Base-by-base conservation (phyloP, 1,284 basidiomycete genomes). In the Apiotrichum montevideense region DNA sequence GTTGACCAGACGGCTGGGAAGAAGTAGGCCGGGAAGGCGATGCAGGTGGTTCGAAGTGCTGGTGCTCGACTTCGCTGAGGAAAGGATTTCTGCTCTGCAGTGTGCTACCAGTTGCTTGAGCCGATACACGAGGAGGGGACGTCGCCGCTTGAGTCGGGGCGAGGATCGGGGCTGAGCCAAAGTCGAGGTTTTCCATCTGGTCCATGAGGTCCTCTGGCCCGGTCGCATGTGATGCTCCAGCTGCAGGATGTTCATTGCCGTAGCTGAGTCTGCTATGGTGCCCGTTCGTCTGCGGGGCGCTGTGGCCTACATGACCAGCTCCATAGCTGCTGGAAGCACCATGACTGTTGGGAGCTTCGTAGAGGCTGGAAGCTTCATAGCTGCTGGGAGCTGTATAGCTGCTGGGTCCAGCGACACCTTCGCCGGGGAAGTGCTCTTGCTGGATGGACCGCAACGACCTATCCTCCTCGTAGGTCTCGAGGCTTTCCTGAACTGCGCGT, bases 41-140 rank as follows among this genome's bases (percentile, higher is more conserved):
- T 21, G 21, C 21, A 21, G 21, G 21, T 21, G 21, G 21, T 21
- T 21, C 21, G 21, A 21, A 21, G 21, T 34, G 39, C 13, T 32
- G 86, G 85, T 2, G 86, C 86, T 77, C 90, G 82, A 66, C 82
- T 80, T 3, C 87, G 84, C 74, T 85, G 79, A 58, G 84, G 66
- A 71, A 73, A 1, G 71, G 73, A 52, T 75, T 75, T 11, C 69
- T 70, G 59, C 72, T 74, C 55, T 70, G 63, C 41, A 75, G 40
- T 6, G 46, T 46, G 7, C 37, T 39, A 8, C 21, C 21, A 21
- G 37, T 13, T 39, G 37, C 37, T 39, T 39, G 56, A 49, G 4
- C 67, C 65, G 3, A 65, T 69, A 42, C 54, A 58, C n/a, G 56
- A 54, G 0, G 54, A 48, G 4, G 46, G n/a, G 1, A 62, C 42